phyloP scores from a whole-genome alignment of 2,329 filamentous ascomycete species.

The Setomelanomma holmii region DNA sequence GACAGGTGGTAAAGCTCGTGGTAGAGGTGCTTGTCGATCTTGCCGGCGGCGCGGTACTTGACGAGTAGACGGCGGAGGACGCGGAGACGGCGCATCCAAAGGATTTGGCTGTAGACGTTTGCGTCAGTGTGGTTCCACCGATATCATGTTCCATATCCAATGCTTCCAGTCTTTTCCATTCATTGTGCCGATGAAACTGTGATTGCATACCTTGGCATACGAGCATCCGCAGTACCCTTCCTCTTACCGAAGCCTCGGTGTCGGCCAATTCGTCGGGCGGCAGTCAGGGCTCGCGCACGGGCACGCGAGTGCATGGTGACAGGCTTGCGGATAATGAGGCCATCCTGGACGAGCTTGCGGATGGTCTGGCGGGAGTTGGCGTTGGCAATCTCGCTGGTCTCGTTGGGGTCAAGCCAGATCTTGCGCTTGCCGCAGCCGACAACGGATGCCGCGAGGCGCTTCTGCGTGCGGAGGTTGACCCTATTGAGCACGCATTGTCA shows the following conservation, averaged over 20 bases:
- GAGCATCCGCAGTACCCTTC: conserved; percentile 99
- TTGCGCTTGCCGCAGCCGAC: conserved; percentile 99
- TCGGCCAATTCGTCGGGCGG: conserved; percentile 91
- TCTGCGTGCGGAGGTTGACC: conserved; percentile 99
- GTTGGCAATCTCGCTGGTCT: conserved; percentile 99
- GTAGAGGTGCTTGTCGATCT: conserved; percentile 99
- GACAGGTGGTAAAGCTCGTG: conserved; percentile 99
- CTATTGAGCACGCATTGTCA: conserved; percentile 60
- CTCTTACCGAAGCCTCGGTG: conserved; percentile 99
- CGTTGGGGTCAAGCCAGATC: conserved; percentile 99
- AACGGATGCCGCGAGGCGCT: conserved; percentile 98
- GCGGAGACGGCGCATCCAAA: conserved; percentile 99
- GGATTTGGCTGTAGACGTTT: conserved; percentile 74
- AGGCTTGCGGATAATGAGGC: conserved; percentile 99
- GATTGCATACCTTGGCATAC: conserved; percentile 89
- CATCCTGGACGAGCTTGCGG: conserved; percentile 99
- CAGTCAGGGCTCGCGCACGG: conserved; percentile 93
- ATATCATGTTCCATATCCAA: conserved; percentile 12
- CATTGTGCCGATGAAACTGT: conserved; percentile 22
- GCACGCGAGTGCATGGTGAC: conserved; percentile 99
- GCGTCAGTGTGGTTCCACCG: conserved; percentile 39
- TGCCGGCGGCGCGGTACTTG: conserved; percentile 99
- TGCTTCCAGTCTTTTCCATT: conserved; percentile 6
- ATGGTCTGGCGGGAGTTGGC: conserved; percentile 99
- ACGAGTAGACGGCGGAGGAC: conserved; percentile 98